Evolutionary conservation across 345 rosid genomes (phyloP), one percentile per base, ranked within the genome.

Genomic region (Microthlaspi erraticum): DNA sequence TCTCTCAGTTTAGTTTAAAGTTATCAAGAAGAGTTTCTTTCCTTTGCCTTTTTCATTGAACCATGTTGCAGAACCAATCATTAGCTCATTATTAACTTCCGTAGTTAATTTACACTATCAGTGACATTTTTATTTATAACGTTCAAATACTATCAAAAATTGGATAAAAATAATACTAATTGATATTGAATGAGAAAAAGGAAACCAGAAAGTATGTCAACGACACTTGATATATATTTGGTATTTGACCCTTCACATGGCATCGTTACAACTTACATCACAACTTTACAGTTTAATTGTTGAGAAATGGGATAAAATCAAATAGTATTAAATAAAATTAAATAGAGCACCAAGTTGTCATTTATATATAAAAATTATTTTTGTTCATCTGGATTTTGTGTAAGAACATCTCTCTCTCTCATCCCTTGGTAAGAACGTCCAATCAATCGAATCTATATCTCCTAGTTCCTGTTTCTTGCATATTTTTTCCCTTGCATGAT

Each of bases 1-100:
- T 52, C 51, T 52, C 49, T 62, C 55, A 72, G 76, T 64, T 73
- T 66, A 66, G 77, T 66, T 43, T 55, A 56, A 41, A 36, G 68
- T 52, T 17, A 50, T 50, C 7, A 42, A 50, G 39, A 48, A 18
- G 53, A n/a, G 63, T 66, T 34, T 44, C 12, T 14, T 54, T 23
- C 43, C 31, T 19, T 19, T 20, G 0, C 18, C 19, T 50, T 60
- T 59, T 70, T 48, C 10, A 11, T 57, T 20, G 13, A 37, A 46
- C 20, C 45, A 8, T 48, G 23, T 50, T 61, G 39, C 52, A 45
- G 5, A 41, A 10, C 14, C 62, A 60, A 60, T 51, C 5, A 53
- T 39, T 26, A 17, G 17, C 9, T 66, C 41, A 31, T 16, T 0
- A 42, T 41, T 42, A 43, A 43, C 18, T n/a, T 19, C 2, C 55